A percentile compares a stretch with the other conserved stretches of the same genome.
These are phyloP conservation scores for Leccinellum albellum DNA, from an alignment of 768 basidiomycete species.

Conservation along the genomic window DNA sequence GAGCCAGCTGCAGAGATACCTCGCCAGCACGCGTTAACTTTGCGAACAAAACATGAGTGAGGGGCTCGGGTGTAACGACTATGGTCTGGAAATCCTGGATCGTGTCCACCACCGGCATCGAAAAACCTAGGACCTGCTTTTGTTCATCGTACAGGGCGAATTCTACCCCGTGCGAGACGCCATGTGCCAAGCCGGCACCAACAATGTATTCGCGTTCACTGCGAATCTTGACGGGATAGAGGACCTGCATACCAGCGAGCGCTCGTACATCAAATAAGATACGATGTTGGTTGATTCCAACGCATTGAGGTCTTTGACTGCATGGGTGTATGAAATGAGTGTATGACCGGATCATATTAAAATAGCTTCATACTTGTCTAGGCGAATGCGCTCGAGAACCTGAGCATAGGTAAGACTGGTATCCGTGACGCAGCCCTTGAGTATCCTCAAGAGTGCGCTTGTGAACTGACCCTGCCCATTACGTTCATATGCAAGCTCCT, in stretches of 20 bases:
- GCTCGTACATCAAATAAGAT: conserved; percentile 22
- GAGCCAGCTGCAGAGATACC: background rate
- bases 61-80: background rate
- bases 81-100: conserved; percentile 16
- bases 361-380: conserved; percentile 2
- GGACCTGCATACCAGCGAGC: conserved; percentile 3
- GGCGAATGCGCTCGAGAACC: conserved; percentile 16
- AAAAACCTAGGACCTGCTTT: background rate
- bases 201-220: conserved; percentile 14
- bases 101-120: background rate
- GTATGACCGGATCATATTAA: background rate
- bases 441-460: conserved; percentile 13
- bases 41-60: background rate
- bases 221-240: background rate
- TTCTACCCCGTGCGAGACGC: conserved; percentile 12
- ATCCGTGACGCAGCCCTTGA: conserved; percentile 1
- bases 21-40: background rate
- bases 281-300: conserved; percentile 20
- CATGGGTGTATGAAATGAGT: background rate
- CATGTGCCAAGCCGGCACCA: conserved; percentile 25
- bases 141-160: conserved; percentile 17
- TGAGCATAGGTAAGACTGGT: conserved; percentile 23
- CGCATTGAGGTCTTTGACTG: conserved; percentile 30
- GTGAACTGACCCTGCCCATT: conserved; percentile 25
- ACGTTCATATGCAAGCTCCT: conserved; percentile 30